Conservation (phyloP, 23 red algal species). For the Chondrus crispus region DNA sequence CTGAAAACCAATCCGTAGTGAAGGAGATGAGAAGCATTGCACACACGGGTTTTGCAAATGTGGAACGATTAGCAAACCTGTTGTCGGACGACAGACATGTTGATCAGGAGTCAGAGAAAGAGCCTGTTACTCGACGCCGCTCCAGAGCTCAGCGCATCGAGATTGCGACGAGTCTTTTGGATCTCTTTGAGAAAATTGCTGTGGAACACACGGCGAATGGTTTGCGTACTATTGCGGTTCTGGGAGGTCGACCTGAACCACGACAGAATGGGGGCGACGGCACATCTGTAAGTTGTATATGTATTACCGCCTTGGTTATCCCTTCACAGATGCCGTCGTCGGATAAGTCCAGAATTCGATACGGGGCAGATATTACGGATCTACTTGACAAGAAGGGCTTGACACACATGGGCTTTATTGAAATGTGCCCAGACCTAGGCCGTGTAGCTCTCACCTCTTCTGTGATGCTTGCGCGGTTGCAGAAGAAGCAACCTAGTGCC, state of each 20-base stretch:
- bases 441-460: neutral
- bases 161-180: neutral
- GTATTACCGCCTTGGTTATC: constrained; percentile 24
- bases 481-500: constrained; percentile 2
- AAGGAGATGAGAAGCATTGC: constrained; percentile 27
- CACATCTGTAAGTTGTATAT: no score
- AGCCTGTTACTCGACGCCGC: neutral
- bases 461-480: neutral
- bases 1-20: constrained; percentile 5
- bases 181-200: constrained; percentile 53
- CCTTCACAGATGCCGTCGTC: constrained; percentile 31
- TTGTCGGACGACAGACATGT: neutral
- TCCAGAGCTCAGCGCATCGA: neutral
- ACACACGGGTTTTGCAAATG: neutral
- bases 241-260: neutral
- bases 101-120: no score
- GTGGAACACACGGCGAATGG: neutral
- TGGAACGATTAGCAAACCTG: neutral
- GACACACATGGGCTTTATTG: constrained; percentile 10
- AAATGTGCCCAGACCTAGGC: neutral
- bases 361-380: constrained; percentile 31
- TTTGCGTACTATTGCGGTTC: neutral
- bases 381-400: constrained; percentile 41
- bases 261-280: no score
- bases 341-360: neutral